Evolutionary conservation across 495 filamentous ascomycete genomes (phyloP), one percentile per base, ranked within the genome.

Genomic region (Tetracladium setigerum): DNA sequence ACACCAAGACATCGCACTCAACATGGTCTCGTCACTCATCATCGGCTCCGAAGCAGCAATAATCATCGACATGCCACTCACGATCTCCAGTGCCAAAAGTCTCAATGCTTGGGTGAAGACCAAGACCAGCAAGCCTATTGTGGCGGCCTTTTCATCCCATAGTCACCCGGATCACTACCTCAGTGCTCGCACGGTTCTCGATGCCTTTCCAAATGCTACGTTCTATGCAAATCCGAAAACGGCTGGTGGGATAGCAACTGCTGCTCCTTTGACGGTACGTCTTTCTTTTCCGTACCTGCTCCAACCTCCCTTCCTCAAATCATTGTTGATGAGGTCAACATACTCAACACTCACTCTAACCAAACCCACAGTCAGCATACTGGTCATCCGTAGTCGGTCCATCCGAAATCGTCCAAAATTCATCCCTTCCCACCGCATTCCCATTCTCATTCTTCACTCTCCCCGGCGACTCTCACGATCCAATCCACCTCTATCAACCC

Each of bases 81-180:
- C n/a, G 9, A 46, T 60, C 11, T 48, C 52, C 7, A 55, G 58
- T 46, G 59, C 59, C 33, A 44, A 58, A 2, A 24, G 49, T 16
- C 40, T 54, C 7, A 39, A 58, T 12, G 15, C 16, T 18, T 62
- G 59, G 59, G 47, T 60, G 38, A 51, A 55, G 27, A 17, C 40
- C 9, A 57, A 46, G 5, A 57, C 41, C 3, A 11, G 38, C 3
- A 24, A 44, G 6, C 54, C 50, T 3, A 44, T 63, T 5, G 55
- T 56, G 30, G 60, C 56, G 6, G 42, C 63, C 46, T 65, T 63
- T 47, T 54, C 62, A 12, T 63, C 60, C 10, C 62, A 63, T 46
- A 60, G 63, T 49, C 62, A 63, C 45, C 58, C 62, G 2, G 61
- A 63, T 45, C 62, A 65, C 55, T 63, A 56, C 52, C 61, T 61